Evolutionary conservation across 805 yeast genomes (phyloP).

Genomic region (Teunomyces stri): DNA sequence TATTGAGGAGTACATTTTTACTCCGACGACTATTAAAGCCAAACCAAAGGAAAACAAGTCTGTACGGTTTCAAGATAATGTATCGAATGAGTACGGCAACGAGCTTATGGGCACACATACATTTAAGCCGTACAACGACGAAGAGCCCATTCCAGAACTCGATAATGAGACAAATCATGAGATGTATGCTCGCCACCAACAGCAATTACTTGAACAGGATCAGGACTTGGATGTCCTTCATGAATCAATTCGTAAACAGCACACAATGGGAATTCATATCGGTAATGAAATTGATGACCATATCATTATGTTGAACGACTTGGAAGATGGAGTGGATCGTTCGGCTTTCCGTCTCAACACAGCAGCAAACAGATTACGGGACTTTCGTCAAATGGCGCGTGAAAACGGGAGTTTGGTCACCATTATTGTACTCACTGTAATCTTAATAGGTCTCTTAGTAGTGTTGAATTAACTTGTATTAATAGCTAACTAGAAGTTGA

Average conservation of each 20-base stretch:
- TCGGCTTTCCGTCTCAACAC: conserved; percentile 29
- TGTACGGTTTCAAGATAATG: conserved; percentile 39
- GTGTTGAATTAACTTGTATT: conserved; percentile 30
- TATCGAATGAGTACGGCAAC: conserved; percentile 20
- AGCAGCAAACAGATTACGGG: conserved; percentile 28
- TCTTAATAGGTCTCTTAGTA: conserved; percentile 38
- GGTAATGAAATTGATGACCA: conserved; percentile 43
- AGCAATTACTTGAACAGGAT: conserved; percentile 38
- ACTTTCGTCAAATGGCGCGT: conserved; percentile 30
- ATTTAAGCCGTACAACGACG: conserved; percentile 38
- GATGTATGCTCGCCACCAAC: conserved; percentile 43
- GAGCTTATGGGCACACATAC: conserved; percentile 35
- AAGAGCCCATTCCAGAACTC: conserved; percentile 22
- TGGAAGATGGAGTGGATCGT: conserved; percentile 40
- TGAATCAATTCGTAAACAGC: conserved; percentile 33
- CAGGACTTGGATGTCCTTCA: conserved; percentile 33
- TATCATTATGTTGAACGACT: conserved; percentile 37
- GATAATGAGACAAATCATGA: conserved; percentile 35
- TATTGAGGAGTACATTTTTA: conserved; percentile 29
- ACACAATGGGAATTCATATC: conserved; percentile 37
- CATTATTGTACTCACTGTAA: conserved; percentile 39
- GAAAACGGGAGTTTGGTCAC: conserved; percentile 46
- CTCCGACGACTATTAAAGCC: conserved; percentile 5
- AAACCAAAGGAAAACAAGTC: conserved; percentile 19
- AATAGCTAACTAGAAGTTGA: conserved; percentile 30